These are phyloP conservation scores for Torrubiellomyces zombiae DNA, from an alignment of 2,329 filamentous ascomycete species.

Conservation along the genomic window DNA sequence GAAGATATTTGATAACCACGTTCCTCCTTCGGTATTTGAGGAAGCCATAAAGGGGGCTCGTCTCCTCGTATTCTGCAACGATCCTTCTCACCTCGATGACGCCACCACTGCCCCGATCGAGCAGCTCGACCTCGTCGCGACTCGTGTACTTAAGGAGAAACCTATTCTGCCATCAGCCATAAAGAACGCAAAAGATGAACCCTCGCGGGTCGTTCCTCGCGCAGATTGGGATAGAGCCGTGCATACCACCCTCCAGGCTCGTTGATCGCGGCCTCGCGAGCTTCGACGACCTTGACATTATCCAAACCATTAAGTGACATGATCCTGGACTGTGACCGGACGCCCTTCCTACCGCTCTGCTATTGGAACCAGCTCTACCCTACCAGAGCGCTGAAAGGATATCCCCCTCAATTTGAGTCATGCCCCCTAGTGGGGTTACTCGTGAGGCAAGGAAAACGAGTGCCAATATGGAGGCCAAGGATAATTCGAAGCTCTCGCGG, in stretches of 20 bases:
- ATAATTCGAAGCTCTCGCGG: too few relatives aligned
- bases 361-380: too few relatives aligned
- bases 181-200: neutral
- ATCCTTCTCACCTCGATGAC: slow-evolving; percentile 68
- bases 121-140: slow-evolving; percentile 72
- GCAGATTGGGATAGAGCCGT: too few relatives aligned
- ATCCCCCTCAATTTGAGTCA: too few relatives aligned
- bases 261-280: slow-evolving; percentile 59
- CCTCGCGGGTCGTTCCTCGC: too few relatives aligned
- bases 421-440: too few relatives aligned
- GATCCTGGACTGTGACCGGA: slow-evolving; percentile 10
- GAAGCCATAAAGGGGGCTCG: slow-evolving; percentile 82
- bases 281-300: slow-evolving; percentile 62
- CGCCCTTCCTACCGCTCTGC: too few relatives aligned
- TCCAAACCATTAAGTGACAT: slow-evolving; percentile 98
- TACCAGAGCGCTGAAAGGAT: too few relatives aligned
- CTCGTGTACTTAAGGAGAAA: slow-evolving; percentile 84
- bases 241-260: slow-evolving; percentile 90
- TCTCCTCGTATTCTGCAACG: slow-evolving; percentile 64
- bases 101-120: slow-evolving; percentile 62
- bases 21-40: slow-evolving; percentile 79
- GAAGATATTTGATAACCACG: slow-evolving; percentile 83
- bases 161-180: slow-evolving; percentile 34
- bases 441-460: too few relatives aligned
- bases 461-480: too few relatives aligned